Conservation (phyloP, 2,329 filamentous ascomycete genomes). For the Dactylonectria macrodidyma region DNA sequence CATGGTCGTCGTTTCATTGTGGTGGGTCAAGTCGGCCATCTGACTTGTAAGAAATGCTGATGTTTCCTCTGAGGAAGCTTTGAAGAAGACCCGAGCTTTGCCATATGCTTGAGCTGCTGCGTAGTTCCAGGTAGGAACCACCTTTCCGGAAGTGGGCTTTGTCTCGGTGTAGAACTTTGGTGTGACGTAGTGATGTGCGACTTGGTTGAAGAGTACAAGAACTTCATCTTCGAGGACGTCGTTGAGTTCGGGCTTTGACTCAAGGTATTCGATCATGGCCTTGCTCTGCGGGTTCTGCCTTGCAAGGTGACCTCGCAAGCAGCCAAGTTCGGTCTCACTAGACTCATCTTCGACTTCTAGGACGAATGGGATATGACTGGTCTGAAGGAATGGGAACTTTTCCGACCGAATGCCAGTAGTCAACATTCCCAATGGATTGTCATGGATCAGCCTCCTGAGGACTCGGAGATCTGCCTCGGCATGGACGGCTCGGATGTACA, state of each 20-base stretch:
- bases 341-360: constrained; percentile 63
- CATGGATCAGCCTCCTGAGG: constrained; percentile 70
- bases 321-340: constrained; percentile 56
- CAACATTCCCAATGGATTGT: constrained; percentile 60
- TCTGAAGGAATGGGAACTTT: constrained; percentile 66
- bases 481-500: constrained; percentile 71
- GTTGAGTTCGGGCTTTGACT: constrained; percentile 20
- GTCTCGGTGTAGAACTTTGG: constrained; percentile 78
- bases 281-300: constrained; percentile 75
- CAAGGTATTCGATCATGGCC: constrained; percentile 67
- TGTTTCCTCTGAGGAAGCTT: constrained; percentile 62
- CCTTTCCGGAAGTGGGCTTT: constrained; percentile 74
- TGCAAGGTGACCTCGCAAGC: constrained; percentile 73
- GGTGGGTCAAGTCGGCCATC: constrained; percentile 64
- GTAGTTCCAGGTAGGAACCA: constrained; percentile 81
- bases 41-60: constrained; percentile 62
- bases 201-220: constrained; percentile 71
- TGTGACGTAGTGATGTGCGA: constrained; percentile 74
- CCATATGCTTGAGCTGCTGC: constrained; percentile 76
- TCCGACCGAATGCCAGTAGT: constrained; percentile 68
- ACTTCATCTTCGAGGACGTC: constrained; percentile 66
- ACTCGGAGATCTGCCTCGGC: constrained; percentile 64
- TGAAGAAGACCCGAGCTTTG: constrained; percentile 65
- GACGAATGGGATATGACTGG: constrained; percentile 73
- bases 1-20: constrained; percentile 71